These are phyloP conservation scores for Cyathus striatus DNA, from an alignment of 768 basidiomycete species.

Conservation along the genomic window DNA sequence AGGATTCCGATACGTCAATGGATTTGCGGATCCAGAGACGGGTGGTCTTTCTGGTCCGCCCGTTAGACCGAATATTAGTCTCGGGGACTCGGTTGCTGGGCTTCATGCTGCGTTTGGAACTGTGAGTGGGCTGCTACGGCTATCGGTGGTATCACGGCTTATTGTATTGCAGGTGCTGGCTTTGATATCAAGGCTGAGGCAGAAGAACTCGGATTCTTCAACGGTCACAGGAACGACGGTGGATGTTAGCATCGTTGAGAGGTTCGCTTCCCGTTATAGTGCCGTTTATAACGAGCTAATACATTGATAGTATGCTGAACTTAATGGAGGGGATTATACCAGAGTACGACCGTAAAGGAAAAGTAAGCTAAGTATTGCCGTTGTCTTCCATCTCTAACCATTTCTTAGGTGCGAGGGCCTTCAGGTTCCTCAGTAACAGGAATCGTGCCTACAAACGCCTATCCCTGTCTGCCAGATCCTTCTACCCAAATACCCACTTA, in stretches of 20 bases:
- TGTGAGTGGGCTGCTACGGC: too few relatives aligned
- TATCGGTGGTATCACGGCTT: too few relatives aligned
- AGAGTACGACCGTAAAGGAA: constrained; percentile 68
- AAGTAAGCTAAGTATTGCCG: constrained; percentile 27
- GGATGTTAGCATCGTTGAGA: constrained; percentile 75
- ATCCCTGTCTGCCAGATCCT: constrained; percentile 54
- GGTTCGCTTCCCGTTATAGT: constrained; percentile 25
- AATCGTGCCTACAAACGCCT: constrained; percentile 72
- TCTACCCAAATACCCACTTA: constrained; percentile 40
- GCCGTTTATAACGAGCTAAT: too few relatives aligned
- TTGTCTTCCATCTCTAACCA: constrained; percentile 1
- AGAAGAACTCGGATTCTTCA: constrained; percentile 23
- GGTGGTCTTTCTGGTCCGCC: constrained; percentile 56
- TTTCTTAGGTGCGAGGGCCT: constrained; percentile 53
- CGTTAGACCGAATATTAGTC: constrained; percentile 65
- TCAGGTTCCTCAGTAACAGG: constrained; percentile 74
- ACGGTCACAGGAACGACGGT: constrained; percentile 44
- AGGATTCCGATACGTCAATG: constrained; percentile 71
- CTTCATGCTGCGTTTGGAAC: constrained; percentile 73
- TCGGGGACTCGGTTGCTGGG: constrained; percentile 70
- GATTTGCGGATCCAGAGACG: constrained; percentile 49
- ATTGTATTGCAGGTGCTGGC: constrained; percentile 68
- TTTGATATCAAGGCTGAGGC: constrained; percentile 39
- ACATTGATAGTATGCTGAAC: constrained; percentile 70
- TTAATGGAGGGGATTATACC: constrained; percentile 76